Evolutionary conservation across 441 rosid species (phyloP).

Genomic region (Isatis lusitanica): DNA sequence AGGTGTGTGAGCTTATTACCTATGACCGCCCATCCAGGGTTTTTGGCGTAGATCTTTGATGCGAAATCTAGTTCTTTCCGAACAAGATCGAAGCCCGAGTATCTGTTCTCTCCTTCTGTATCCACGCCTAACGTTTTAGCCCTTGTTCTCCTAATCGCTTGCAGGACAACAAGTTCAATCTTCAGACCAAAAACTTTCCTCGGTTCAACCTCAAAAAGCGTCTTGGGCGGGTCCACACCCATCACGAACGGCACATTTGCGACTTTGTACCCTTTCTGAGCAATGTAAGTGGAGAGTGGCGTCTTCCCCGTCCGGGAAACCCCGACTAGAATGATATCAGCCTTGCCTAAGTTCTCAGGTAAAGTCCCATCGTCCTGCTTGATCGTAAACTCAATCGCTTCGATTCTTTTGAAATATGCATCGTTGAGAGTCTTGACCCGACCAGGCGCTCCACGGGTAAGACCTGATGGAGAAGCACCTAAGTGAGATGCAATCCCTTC

Average conservation of each 20-base stretch:
- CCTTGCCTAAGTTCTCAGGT: slow-evolving; percentile 71
- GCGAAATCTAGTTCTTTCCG: slow-evolving; percentile 69
- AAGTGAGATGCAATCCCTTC: slow-evolving; percentile 74
- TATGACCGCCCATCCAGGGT: slow-evolving; percentile 85
- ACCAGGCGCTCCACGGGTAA: slow-evolving; percentile 83
- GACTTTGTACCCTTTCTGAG: slow-evolving; percentile 88
- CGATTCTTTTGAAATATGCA: slow-evolving; percentile 70
- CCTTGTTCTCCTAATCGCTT: slow-evolving; percentile 72
- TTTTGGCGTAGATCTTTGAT: slow-evolving; percentile 53
- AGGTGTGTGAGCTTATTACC: slow-evolving; percentile 43
- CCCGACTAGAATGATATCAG: slow-evolving; percentile 72
- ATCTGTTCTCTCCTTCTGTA: slow-evolving; percentile 53
- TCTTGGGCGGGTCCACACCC: slow-evolving; percentile 68
- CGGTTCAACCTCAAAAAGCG: slow-evolving; percentile 68
- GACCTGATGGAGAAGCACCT: slow-evolving; percentile 79
- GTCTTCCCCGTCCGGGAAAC: slow-evolving; percentile 91
- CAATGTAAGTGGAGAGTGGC: slow-evolving; percentile 74
- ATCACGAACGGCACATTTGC: slow-evolving; percentile 86
- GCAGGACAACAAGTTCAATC: slow-evolving; percentile 65
- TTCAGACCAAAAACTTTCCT: slow-evolving; percentile 81
- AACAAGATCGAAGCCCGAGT: slow-evolving; percentile 82
- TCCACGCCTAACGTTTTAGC: slow-evolving; percentile 72
- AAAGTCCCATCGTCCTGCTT: slow-evolving; percentile 88
- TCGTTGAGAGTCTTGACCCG: slow-evolving; percentile 56
- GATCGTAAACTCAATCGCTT: slow-evolving; percentile 86